Base-by-base conservation (phyloP, 176 grass and related monocot genomes). In the Themeda triandra region DNA sequence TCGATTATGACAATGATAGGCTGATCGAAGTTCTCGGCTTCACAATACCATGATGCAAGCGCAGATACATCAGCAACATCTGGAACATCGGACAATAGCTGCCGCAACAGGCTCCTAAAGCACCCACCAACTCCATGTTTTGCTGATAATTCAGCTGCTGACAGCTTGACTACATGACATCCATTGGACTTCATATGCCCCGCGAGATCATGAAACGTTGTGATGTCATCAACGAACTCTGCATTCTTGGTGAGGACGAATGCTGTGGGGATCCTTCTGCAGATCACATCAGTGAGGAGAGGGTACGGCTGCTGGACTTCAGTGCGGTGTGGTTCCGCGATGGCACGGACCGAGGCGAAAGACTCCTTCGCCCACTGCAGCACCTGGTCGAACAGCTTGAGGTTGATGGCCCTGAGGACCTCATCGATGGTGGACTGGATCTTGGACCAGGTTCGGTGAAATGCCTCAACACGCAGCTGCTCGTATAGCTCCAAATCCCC, bases 231-330 rank as follows among this genome's bases (percentile, higher is more conserved):
- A 53, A 95, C 92, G 80, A 84, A 98, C 80, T 98, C 95, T 0
- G 91, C 92, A 77, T 98, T 98, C 89, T 90, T 93, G 56, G 95
- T 92, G 37, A 98, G 85, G 82, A 98, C 54, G 32, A 95, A 91
- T 8, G 91, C 90, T 0, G 92, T 88, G 0, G 95, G 92, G 81
- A 93, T 88, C 83, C 89, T 89, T 76, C 66, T 91, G 92, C 90
- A 93, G 51, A 98, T 84, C 60, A 71, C 81, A 82, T 94, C 90
- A 25, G 75, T 86, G 67, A 92, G 10, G 59, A 98, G 83, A 54
- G 95, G 95, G 82, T 88, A 93, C 1, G 88, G 88, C 30, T 85
- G 91, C 56, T 79, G 92, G 56, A 98, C 86, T 83, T 98, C 89
- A 35, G 58, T 56, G 21, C 45, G 23, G 33, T n/a, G 54, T 19